phyloP scores from a whole-genome alignment of 768 basidiomycete species.

The Cystobasidium tubakii region DNA sequence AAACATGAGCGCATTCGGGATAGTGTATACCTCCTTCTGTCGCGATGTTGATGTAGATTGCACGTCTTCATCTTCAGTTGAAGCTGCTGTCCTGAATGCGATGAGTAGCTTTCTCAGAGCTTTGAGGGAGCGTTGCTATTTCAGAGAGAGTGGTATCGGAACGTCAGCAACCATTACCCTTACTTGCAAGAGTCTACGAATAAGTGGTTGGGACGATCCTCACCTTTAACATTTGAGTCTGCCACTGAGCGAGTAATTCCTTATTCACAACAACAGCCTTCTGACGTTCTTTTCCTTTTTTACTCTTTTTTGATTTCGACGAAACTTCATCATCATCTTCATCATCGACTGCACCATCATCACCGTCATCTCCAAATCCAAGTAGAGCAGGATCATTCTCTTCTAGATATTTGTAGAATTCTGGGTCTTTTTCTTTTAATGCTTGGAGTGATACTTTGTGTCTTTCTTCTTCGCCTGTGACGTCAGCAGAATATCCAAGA shows the following conservation, averaged over 20 bases:
- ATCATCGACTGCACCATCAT: conserved; percentile 53
- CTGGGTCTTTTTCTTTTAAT: conserved; percentile 93
- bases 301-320: conserved; percentile 50
- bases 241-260: conserved; percentile 71
- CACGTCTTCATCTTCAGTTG: conserved; percentile 79
- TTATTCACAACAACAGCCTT: conserved; percentile 60
- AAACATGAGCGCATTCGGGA: conserved; percentile 80
- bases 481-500: background rate
- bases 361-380: conserved; percentile 58
- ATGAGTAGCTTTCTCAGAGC: conserved; percentile 75
- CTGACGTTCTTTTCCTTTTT: conserved; percentile 54
- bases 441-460: conserved; percentile 79
- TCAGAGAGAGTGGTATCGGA: too few species aligned
- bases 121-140: conserved; percentile 74
- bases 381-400: conserved; percentile 91
- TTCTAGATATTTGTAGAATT: conserved; percentile 94
- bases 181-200: too few species aligned
- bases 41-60: conserved; percentile 43
- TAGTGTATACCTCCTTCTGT: conserved; percentile 62
- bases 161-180: too few species aligned
- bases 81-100: conserved; percentile 83
- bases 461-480: conserved; percentile 62
- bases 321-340: conserved; percentile 53
- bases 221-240: conserved; percentile 79
- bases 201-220: too few species aligned